phyloP scores from a whole-genome alignment of 306 rosid genomes.

The Rosa persica region DNA sequence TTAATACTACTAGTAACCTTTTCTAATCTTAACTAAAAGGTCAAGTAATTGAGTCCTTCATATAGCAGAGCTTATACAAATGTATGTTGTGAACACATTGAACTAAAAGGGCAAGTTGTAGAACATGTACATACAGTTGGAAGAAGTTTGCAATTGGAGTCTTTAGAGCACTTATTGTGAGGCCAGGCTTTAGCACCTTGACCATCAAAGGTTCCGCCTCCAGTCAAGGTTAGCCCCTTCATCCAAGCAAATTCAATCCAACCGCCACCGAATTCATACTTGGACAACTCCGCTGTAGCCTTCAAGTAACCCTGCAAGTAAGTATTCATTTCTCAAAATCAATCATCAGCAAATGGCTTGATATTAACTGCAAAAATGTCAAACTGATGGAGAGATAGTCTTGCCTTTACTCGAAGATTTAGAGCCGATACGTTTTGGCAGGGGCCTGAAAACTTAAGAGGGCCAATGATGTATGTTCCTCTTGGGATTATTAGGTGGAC shows the following conservation, averaged over 20 bases:
- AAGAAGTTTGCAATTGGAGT: constrained; percentile 47
- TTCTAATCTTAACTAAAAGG: neutral
- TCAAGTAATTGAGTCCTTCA: neutral
- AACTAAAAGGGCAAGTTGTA: neutral
- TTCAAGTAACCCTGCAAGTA: constrained; percentile 45
- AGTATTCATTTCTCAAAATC: constrained; percentile 14
- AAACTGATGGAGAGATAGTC: constrained; percentile 18
- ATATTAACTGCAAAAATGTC: neutral
- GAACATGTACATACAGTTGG: constrained; percentile 37
- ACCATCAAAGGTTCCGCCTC: constrained; percentile 56
- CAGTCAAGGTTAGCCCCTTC: constrained; percentile 43
- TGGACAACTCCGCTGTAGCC: constrained; percentile 42
- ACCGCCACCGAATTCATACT: constrained; percentile 38
- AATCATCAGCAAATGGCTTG: neutral
- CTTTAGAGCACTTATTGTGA: constrained; percentile 38
- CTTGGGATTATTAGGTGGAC: constrained; percentile 41
- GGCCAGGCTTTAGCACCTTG: constrained; percentile 55
- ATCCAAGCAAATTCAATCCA: constrained; percentile 42
- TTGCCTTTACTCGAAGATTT: constrained; percentile 38
- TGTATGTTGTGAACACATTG: neutral
- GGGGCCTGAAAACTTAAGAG: constrained; percentile 41
- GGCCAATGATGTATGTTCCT: constrained; percentile 46
- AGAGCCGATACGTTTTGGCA: constrained; percentile 40
- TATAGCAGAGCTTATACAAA: neutral
- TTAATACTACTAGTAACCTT: neutral